These are phyloP conservation scores for Claviceps sorghi DNA, from an alignment of 2,329 filamentous ascomycete species.

Conservation along the genomic window DNA sequence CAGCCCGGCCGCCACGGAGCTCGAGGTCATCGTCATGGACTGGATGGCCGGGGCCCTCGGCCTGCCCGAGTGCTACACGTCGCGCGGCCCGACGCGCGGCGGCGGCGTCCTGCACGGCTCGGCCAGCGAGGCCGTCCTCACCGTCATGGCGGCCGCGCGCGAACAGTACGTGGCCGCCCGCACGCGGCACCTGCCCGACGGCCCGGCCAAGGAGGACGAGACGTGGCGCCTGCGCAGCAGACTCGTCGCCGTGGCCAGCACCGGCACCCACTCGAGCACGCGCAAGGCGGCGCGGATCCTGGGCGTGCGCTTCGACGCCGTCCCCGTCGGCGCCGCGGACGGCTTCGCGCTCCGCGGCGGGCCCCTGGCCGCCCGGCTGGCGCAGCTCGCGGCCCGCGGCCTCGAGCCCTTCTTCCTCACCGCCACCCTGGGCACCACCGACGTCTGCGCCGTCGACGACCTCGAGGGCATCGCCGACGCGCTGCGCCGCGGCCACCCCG, in stretches of 20 bases:
- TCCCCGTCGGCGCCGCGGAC: slow-evolving; percentile 47
- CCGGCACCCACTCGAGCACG: slow-evolving; percentile 68
- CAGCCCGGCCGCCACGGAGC: slow-evolving; percentile 77
- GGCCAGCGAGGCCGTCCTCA: slow-evolving; percentile 76
- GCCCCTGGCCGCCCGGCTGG: slow-evolving; percentile 46
- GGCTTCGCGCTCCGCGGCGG: slow-evolving; percentile 57
- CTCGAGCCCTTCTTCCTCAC: slow-evolving; percentile 80
- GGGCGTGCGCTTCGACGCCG: slow-evolving; percentile 63
- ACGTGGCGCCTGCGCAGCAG: slow-evolving; percentile 38
- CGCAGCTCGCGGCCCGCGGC: slow-evolving; percentile 50
- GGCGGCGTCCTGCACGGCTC: slow-evolving; percentile 92
- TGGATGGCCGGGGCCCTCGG: slow-evolving; percentile 69
- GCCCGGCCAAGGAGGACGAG: slow-evolving; percentile 55
- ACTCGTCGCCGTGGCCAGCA: slow-evolving; percentile 67
- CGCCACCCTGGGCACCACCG: slow-evolving; percentile 71
- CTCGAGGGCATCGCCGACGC: slow-evolving; percentile 50
- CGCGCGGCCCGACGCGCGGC: slow-evolving; percentile 44
- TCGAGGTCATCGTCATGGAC: slow-evolving; percentile 85
- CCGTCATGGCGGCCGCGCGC: slow-evolving; percentile 72
- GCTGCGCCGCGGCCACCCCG: slow-evolving; percentile 24
- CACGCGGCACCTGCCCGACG: slow-evolving; percentile 32
- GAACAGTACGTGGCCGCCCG: slow-evolving; percentile 59
- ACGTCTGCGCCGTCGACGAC: slow-evolving; percentile 76
- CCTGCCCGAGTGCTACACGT: background rate
- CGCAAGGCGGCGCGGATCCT: slow-evolving; percentile 79